These are phyloP conservation scores for Sporothrix schenckii DNA, from an alignment of 2,329 filamentous ascomycete species.

Conservation along the genomic window DNA sequence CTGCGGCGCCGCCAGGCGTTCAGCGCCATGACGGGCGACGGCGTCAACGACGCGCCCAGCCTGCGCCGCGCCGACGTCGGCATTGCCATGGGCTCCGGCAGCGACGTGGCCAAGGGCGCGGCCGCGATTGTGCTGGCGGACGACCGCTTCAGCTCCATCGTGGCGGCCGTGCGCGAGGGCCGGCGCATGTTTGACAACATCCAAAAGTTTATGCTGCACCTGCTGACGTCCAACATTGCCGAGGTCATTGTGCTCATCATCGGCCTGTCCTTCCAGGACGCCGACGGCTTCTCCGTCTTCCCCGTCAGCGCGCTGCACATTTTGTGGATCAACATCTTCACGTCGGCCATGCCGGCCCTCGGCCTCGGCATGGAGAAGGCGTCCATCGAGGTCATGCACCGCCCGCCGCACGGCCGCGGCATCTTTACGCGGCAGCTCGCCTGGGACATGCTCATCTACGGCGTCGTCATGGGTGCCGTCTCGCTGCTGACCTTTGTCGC, in stretches of 20 bases:
- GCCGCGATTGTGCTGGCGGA: conserved; percentile 81
- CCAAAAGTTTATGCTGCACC: conserved; percentile 81
- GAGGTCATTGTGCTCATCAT: conserved; percentile 81
- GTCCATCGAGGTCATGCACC: conserved; percentile 73
- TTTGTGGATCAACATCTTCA: conserved; percentile 94
- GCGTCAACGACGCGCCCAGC: conserved; percentile 83
- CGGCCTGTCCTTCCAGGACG: conserved; percentile 79
- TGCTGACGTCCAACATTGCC: conserved; percentile 79
- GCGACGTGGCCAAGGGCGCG: conserved; percentile 82
- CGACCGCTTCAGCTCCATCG: conserved; percentile 86
- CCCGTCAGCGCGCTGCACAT: conserved; percentile 84
- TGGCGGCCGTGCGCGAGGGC: conserved; percentile 80
- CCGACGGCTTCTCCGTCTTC: conserved; percentile 73
- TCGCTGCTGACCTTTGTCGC: conserved; percentile 69
- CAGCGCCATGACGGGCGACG: conserved; percentile 87
- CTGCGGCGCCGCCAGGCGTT: conserved; percentile 75
- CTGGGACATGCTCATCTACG: conserved; percentile 78
- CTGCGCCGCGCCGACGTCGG: conserved; percentile 80
- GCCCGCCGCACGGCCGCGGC: conserved; percentile 74
- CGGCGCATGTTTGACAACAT: conserved; percentile 87
- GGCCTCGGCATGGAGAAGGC: conserved; percentile 80
- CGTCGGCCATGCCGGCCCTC: conserved; percentile 84
- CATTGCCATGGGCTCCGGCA: conserved; percentile 88
- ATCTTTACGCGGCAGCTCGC: conserved; percentile 80
- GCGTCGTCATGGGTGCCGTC: conserved; percentile 73